Conservation (phyloP, 495 filamentous ascomycete species). For the Podospora pseudocomata region DNA sequence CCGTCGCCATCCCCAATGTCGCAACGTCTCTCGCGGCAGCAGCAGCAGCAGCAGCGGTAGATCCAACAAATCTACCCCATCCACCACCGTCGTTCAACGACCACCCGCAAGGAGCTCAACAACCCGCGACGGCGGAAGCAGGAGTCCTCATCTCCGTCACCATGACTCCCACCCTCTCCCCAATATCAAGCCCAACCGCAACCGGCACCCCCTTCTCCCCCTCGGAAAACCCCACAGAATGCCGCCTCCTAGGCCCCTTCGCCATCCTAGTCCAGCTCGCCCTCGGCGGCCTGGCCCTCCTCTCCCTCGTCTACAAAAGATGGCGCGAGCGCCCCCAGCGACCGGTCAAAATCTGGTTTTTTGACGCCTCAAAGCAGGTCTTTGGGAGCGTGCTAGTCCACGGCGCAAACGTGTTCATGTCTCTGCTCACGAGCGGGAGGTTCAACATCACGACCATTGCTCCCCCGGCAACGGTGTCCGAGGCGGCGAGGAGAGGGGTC, state of each 20-base stretch:
- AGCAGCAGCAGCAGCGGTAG: constrained; percentile 3
- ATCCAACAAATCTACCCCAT: constrained; percentile 21
- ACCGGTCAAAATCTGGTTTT: constrained; percentile 91
- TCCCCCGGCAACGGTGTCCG: constrained; percentile 25
- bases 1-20: constrained; percentile 20
- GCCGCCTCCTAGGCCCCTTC: constrained; percentile 77
- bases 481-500: constrained; percentile 14
- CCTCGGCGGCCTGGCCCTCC: constrained; percentile 76
- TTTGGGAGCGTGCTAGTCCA: constrained; percentile 88
- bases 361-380: constrained; percentile 97
- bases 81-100: constrained; percentile 10
- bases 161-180: constrained; percentile 14
- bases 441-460: constrained; percentile 51
- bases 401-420: constrained; percentile 88
- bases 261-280: constrained; percentile 85
- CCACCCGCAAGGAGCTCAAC: constrained; percentile 27
- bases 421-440: constrained; percentile 84
- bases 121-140: neutral
- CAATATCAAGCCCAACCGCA: constrained; percentile 7
- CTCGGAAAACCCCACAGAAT: constrained; percentile 55
- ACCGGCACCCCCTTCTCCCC: constrained; percentile 22
- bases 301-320: constrained; percentile 87
- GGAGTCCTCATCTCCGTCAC: constrained; percentile 23
- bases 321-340: constrained; percentile 89
- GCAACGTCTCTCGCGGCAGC: constrained; percentile 25